Evolutionary conservation across 352 stramenopile genomes (phyloP).

Genomic region (Elongisporangium anandrum): DNA sequence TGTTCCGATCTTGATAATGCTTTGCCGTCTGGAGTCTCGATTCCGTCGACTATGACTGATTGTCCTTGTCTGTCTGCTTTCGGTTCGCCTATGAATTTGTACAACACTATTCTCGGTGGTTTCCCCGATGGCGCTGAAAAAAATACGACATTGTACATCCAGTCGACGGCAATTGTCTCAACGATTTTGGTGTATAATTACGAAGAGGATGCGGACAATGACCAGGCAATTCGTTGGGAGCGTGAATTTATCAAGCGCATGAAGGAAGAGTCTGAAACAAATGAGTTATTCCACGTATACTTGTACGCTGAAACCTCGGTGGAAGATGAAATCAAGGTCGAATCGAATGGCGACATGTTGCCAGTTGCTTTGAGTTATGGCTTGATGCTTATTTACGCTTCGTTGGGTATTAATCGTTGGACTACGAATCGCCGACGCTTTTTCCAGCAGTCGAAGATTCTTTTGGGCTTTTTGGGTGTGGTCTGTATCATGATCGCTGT

Average conservation of each 20-base stretch:
- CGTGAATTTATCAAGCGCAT: conserved; percentile 55
- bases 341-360: conserved; percentile 42
- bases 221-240: conserved; percentile 59
- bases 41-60: conserved; percentile 53
- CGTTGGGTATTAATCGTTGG: conserved; percentile 63
- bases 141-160: conserved; percentile 26
- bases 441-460: conserved; percentile 67
- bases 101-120: conserved; percentile 52
- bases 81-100: conserved; percentile 46
- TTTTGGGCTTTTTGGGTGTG: conserved; percentile 59
- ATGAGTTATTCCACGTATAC: conserved; percentile 59
- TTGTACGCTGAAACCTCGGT: conserved; percentile 59
- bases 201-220: conserved; percentile 29
- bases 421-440: conserved; percentile 26
- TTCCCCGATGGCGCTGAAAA: conserved; percentile 18
- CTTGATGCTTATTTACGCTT: conserved; percentile 70
- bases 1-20: conserved; percentile 32
- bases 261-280: conserved; percentile 38
- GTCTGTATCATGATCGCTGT: conserved; percentile 59
- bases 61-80: conserved; percentile 65
- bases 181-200: conserved; percentile 49
- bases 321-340: conserved; percentile 51
- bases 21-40: conserved; percentile 18
- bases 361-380: conserved; percentile 46
- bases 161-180: conserved; percentile 41